Conservation (phyloP, 495 filamentous ascomycete genomes). For the Aspergillus panamensis region DNA sequence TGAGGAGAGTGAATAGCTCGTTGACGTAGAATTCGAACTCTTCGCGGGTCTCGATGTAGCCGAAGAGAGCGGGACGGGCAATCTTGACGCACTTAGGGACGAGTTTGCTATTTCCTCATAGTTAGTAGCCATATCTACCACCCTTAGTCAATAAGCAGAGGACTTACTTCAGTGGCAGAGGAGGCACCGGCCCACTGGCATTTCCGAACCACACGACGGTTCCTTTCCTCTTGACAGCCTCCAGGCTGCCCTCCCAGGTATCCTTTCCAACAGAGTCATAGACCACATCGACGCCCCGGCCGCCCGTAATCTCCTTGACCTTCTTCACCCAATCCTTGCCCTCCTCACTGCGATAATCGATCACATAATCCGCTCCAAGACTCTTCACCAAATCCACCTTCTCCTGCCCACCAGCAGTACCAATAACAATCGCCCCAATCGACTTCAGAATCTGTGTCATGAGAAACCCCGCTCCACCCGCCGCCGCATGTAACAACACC, state of each 20-base stretch:
- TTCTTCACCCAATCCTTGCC: slow-evolving; percentile 59
- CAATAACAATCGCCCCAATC: slow-evolving; percentile 78
- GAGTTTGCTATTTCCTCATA: slow-evolving; percentile 40
- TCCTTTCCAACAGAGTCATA: slow-evolving; percentile 87
- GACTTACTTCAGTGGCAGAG: slow-evolving; percentile 61
- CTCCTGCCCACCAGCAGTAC: slow-evolving; percentile 69
- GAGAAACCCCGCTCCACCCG: slow-evolving; percentile 80
- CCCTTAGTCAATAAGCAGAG: background rate
- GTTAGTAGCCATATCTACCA: slow-evolving; percentile 2
- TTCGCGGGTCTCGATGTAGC: slow-evolving; percentile 71
- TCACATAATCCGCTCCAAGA: slow-evolving; percentile 66
- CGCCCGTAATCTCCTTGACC: slow-evolving; percentile 68
- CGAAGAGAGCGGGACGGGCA: slow-evolving; percentile 67
- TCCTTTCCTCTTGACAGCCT: slow-evolving; percentile 76
- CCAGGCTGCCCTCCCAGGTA: slow-evolving; percentile 82
- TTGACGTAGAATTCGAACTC: slow-evolving; percentile 69
- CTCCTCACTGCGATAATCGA: slow-evolving; percentile 67
- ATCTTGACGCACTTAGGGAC: slow-evolving; percentile 77
- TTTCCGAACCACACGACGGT: slow-evolving; percentile 86
- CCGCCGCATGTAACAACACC: slow-evolving; percentile 86
- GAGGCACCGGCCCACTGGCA: slow-evolving; percentile 76
- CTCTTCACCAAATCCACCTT: slow-evolving; percentile 68
- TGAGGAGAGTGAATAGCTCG: slow-evolving; percentile 72
- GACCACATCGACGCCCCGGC: slow-evolving; percentile 70
- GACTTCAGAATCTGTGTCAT: slow-evolving; percentile 70